Evolutionary conservation across 306 rosid genomes (phyloP).

Genomic region (Nissolia schottii): DNA sequence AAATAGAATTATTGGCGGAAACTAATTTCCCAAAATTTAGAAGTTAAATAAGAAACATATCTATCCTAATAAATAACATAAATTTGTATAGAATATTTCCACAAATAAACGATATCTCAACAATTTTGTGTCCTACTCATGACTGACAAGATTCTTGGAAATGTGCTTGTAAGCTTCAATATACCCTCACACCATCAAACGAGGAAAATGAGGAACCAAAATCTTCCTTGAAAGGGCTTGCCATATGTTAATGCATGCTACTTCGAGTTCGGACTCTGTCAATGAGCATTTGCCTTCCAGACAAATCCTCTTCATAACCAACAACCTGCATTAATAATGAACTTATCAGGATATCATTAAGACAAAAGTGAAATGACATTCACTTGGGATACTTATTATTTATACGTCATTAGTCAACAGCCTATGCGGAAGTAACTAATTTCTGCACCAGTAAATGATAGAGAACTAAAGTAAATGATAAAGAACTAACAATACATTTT

Average conservation of each 20-base stretch:
- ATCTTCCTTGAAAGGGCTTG: not conserved
- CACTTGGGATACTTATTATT: not conserved
- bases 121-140: not conserved
- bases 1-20: too few relatives aligned
- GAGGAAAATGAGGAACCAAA: not conserved
- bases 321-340: constrained; percentile 58
- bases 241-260: constrained; percentile 43
- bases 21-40: too few relatives aligned
- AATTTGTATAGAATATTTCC: too few relatives aligned
- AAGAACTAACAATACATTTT: not conserved
- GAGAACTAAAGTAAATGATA: not conserved
- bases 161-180: constrained; percentile 21
- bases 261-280: constrained; percentile 76
- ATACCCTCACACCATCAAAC: constrained; percentile 5
- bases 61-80: too few relatives aligned
- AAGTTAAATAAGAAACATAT: too few relatives aligned
- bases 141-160: constrained; percentile 15
- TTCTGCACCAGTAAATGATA: not conserved
- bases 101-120: too few relatives aligned
- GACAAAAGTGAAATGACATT: constrained; percentile 5
- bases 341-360: constrained; percentile 8
- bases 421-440: not conserved
- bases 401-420: not conserved
- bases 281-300: constrained; percentile 92
- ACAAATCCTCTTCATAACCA: constrained; percentile 81